A percentile compares a stretch with the other conserved stretches of the same genome.
Conservation (phyloP, 2,329 filamentous ascomycete species). For the Knoxdaviesia proteae region DNA sequence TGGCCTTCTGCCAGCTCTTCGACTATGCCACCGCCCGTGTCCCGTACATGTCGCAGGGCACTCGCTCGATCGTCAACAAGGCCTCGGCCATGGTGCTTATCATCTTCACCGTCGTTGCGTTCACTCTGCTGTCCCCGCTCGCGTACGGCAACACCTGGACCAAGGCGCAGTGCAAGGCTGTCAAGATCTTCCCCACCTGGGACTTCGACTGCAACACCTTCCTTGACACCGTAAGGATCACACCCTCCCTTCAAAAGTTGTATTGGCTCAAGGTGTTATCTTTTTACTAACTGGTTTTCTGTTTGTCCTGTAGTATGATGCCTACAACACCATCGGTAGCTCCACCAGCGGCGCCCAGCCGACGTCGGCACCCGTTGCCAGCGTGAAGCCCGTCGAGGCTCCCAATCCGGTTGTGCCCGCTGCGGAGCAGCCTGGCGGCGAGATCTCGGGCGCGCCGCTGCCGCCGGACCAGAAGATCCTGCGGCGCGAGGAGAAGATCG, state of each 20-base stretch:
- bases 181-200: slow-evolving; percentile 79
- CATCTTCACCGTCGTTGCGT: slow-evolving; percentile 51
- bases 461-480: slow-evolving; percentile 24
- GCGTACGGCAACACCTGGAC: slow-evolving; percentile 93
- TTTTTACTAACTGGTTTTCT: not conserved
- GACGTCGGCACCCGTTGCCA: slow-evolving; percentile 11
- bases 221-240: slow-evolving; percentile 54
- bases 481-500: slow-evolving; percentile 56
- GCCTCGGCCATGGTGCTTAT: slow-evolving; percentile 56
- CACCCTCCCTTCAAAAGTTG: not conserved
- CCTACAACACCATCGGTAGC: slow-evolving; percentile 17
- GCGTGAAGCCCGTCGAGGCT: slow-evolving; percentile 5
- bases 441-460: slow-evolving; percentile 28
- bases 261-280: not conserved
- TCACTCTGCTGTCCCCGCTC: slow-evolving; percentile 70
- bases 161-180: slow-evolving; percentile 60
- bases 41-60: slow-evolving; percentile 39
- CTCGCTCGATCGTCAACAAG: slow-evolving; percentile 51
- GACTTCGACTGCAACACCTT: slow-evolving; percentile 98
- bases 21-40: slow-evolving; percentile 68
- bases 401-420: slow-evolving; percentile 3
- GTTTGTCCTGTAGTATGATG: slow-evolving; percentile 22
- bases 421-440: slow-evolving; percentile 4
- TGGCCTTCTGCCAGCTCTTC: slow-evolving; percentile 72
- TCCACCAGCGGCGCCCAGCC: slow-evolving; percentile 7